Conservation (phyloP, 2,329 filamentous ascomycete genomes). For the Aureobasidium uvarum region DNA sequence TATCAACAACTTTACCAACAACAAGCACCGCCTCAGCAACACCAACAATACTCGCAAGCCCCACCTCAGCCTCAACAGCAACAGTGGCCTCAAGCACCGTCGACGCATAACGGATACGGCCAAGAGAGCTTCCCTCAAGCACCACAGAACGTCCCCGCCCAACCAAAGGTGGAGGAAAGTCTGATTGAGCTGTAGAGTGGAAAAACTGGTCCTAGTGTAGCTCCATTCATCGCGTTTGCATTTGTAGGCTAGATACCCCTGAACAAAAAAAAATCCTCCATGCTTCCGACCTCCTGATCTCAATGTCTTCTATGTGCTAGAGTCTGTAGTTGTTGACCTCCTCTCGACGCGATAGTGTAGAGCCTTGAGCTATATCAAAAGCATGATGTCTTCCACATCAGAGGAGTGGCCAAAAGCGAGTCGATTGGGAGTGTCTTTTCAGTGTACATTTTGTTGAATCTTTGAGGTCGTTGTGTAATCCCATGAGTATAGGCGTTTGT, state of each 20-base stretch:
- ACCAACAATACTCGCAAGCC: constrained; percentile 33
- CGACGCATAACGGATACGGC: constrained; percentile 36
- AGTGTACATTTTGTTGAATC: no score
- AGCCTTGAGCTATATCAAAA: no score
- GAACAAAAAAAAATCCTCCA: background rate
- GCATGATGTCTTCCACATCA: no score
- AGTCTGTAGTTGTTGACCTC: background rate
- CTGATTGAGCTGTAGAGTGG: constrained; percentile 37
- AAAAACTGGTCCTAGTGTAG: background rate
- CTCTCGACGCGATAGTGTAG: no score
- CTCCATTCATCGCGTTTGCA: background rate
- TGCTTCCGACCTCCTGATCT: background rate
- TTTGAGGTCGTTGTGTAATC: no score
- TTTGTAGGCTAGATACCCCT: constrained; percentile 20
- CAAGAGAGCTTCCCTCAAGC: constrained; percentile 39
- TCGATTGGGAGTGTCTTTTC: no score
- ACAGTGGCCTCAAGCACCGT: constrained; percentile 39
- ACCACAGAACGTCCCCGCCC: constrained; percentile 36
- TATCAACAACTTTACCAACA: constrained; percentile 31
- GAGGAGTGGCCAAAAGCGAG: no score
- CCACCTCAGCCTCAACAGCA: constrained; percentile 31
- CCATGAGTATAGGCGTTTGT: no score
- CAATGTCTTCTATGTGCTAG: no score
- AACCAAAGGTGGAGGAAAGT: constrained; percentile 37
- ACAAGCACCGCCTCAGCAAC: constrained; percentile 33